A percentile compares a stretch with the other conserved stretches of the same genome.
Conservation (phyloP, 352 stramenopile genomes). For the Phytophthora brassicae region DNA sequence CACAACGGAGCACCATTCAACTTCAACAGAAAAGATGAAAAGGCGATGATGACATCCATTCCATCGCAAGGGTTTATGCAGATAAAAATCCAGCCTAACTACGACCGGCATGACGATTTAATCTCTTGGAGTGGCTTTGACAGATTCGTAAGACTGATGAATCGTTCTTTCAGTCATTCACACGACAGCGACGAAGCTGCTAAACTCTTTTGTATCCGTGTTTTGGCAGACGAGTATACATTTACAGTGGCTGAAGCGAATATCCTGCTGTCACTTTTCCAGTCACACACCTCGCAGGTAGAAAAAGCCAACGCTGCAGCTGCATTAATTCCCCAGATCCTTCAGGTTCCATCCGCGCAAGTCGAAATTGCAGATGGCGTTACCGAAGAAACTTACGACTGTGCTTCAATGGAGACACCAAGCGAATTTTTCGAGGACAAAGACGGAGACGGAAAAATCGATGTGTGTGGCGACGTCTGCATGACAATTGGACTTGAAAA, state of each 20-base stretch:
- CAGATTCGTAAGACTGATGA: constrained; percentile 39
- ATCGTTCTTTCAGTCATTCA: constrained; percentile 44
- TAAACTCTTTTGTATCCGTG: constrained; percentile 63
- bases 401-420: constrained; percentile 54
- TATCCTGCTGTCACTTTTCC: constrained; percentile 56
- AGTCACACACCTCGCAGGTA: constrained; percentile 62
- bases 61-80: constrained; percentile 47
- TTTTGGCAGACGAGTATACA: constrained; percentile 63
- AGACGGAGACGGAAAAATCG: constrained; percentile 78
- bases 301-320: constrained; percentile 69
- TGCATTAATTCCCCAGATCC: constrained; percentile 66
- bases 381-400: constrained; percentile 54
- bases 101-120: constrained; percentile 56
- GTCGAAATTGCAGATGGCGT: background rate
- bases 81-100: constrained; percentile 64
- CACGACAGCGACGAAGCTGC: constrained; percentile 57
- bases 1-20: constrained; percentile 49
- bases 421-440: constrained; percentile 81
- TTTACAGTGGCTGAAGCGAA: constrained; percentile 65
- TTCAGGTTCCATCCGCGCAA: constrained; percentile 17
- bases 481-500: constrained; percentile 68
- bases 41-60: constrained; percentile 39
- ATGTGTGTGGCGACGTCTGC: constrained; percentile 79
- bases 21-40: constrained; percentile 67
- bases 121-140: constrained; percentile 46